Percentiles rank a stretch among this genome's conserved stretches.
Conservation (phyloP, 176 grass and related monocot species). For the Alloteropsis semialata region DNA sequence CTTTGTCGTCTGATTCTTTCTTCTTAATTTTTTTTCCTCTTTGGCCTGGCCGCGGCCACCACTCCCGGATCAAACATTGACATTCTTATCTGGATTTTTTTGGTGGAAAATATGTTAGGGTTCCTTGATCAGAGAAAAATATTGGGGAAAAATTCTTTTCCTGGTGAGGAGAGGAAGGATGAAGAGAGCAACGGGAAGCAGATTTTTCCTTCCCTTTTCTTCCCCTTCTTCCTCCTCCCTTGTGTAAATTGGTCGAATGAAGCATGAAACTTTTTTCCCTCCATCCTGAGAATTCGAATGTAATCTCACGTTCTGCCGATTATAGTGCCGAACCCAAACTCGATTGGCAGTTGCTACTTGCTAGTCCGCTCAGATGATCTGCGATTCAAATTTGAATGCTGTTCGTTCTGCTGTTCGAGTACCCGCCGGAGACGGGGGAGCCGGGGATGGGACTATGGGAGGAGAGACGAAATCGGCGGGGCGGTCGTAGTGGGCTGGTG, state of each 20-base stretch:
- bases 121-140: conserved; percentile 17
- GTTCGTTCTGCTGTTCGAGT: background rate
- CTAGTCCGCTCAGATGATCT: background rate
- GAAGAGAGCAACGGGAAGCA: conserved; percentile 29
- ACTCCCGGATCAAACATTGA: conserved; percentile 31
- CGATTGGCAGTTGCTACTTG: background rate
- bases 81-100: conserved; percentile 46
- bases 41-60: conserved; percentile 6
- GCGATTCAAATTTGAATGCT: background rate
- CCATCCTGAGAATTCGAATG: background rate
- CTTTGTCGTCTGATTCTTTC: conserved; percentile 9
- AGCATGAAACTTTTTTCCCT: background rate
- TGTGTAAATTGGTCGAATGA: conserved; percentile 46
- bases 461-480: background rate
- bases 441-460: background rate
- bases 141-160: conserved; percentile 7
- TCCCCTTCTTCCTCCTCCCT: background rate
- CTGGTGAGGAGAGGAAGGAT: background rate
- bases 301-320: background rate
- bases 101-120: conserved; percentile 30
- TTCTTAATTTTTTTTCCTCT: background rate
- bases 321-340: background rate
- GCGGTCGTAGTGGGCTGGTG: no score
- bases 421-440: background rate
- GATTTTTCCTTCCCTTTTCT: background rate